These are phyloP conservation scores for Ustilago lituana DNA, from an alignment of 1,284 basidiomycete genomes.

Conservation along the genomic window DNA sequence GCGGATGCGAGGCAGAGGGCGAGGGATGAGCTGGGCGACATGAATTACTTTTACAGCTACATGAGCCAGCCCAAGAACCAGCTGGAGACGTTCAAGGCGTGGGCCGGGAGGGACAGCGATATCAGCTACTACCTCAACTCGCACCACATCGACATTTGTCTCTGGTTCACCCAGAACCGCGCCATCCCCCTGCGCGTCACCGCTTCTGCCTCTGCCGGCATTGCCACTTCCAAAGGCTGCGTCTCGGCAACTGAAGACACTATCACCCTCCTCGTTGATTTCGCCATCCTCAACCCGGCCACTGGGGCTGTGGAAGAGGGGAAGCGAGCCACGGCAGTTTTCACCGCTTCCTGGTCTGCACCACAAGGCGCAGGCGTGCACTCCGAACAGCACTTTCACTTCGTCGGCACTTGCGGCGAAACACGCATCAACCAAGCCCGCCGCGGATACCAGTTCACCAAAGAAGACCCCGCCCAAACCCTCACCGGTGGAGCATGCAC, in stretches of 20 bases:
- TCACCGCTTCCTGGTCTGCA: slow-evolving; percentile 76
- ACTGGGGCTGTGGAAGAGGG: slow-evolving; percentile 73
- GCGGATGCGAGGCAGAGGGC: slow-evolving; percentile 81
- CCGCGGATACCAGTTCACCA: slow-evolving; percentile 86
- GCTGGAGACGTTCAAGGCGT: slow-evolving; percentile 89
- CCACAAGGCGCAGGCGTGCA: slow-evolving; percentile 73
- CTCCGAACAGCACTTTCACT: slow-evolving; percentile 85
- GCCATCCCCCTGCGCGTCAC: slow-evolving; percentile 80
- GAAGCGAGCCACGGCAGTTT: slow-evolving; percentile 78
- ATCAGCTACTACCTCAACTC: slow-evolving; percentile 85
- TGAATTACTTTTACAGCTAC: slow-evolving; percentile 77
- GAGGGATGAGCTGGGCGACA: slow-evolving; percentile 81
- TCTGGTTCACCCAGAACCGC: slow-evolving; percentile 79
- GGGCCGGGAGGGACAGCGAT: slow-evolving; percentile 86
- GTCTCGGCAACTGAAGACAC: slow-evolving; percentile 88
- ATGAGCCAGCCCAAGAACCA: slow-evolving; percentile 97
- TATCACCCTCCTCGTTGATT: slow-evolving; percentile 91
- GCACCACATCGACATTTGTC: slow-evolving; percentile 78
- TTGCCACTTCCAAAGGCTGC: slow-evolving; percentile 87
- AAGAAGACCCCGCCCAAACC: slow-evolving; percentile 82
- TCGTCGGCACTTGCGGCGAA: slow-evolving; percentile 74
- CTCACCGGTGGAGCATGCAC: slow-evolving; percentile 69
- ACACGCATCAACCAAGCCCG: slow-evolving; percentile 91
- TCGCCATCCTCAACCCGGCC: slow-evolving; percentile 75
- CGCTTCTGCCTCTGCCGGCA: slow-evolving; percentile 85